Percentiles rank a stretch among this genome's conserved stretches.
phyloP scores from a whole-genome alignment of 75 land plant species.

The Picea glauca region DNA sequence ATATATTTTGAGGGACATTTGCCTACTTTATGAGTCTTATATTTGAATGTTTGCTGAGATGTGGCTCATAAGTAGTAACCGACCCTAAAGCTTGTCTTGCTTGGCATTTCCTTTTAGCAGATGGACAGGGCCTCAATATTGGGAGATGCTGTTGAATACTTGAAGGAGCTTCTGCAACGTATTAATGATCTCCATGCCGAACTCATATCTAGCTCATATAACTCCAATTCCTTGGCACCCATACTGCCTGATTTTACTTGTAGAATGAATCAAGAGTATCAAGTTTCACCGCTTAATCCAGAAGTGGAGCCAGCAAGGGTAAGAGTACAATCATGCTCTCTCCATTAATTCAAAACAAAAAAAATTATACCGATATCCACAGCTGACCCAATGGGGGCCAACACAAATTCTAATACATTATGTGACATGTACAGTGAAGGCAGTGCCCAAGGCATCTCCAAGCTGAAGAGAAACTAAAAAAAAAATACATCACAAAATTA shows the following conservation, averaged over 20 bases:
- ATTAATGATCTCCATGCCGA: conserved; percentile 8
- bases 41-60: neutral
- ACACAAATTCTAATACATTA: neutral
- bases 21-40: neutral
- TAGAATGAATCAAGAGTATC: conserved; percentile 17
- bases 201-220: too few species aligned
- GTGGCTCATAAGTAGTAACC: neutral
- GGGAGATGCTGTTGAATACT: conserved; percentile 26
- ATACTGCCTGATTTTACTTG: too few species aligned
- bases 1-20: neutral
- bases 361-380: neutral
- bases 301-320: conserved; percentile 32
- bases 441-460: neutral
- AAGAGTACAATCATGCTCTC: conserved; percentile 4
- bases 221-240: too few species aligned
- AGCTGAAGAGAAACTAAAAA: too few species aligned
- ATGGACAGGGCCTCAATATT: conserved; percentile 26
- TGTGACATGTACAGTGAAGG: neutral
- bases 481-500: neutral
- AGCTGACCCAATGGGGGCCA: neutral
- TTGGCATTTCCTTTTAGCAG: conserved; percentile 9
- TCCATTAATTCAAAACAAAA: conserved; percentile 15
- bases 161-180: conserved; percentile 21
- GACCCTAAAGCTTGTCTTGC: neutral
- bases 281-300: conserved; percentile 14